These are phyloP conservation scores for Penicillium sp. DNA, from an alignment of 2,329 filamentous ascomycete genomes.

Conservation along the genomic window DNA sequence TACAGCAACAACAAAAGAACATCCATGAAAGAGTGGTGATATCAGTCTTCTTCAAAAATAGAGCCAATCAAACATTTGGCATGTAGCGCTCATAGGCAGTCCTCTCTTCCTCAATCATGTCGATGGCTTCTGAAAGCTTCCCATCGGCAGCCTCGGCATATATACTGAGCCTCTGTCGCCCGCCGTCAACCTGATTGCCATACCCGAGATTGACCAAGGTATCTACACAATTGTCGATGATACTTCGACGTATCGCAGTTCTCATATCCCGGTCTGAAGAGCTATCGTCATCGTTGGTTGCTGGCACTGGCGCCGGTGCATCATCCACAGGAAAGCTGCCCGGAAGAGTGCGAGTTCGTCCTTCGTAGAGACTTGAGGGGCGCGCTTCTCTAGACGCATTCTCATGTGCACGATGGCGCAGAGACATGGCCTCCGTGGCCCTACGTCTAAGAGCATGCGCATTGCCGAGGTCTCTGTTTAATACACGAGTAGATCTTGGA, in stretches of 20 bases:
- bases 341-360: conserved; percentile 15
- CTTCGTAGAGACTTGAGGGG: conserved; percentile 7
- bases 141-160: conserved; percentile 45
- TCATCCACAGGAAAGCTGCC: conserved; percentile 25
- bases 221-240: conserved; percentile 36
- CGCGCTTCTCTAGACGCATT: background rate
- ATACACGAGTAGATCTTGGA: conserved; percentile 21
- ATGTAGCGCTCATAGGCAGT: conserved; percentile 35
- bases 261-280: conserved; percentile 9
- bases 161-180: conserved; percentile 36
- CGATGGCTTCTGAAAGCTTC: conserved; percentile 43
- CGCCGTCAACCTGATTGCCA: conserved; percentile 31
- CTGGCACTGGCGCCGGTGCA: background rate
- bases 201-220: conserved; percentile 41
- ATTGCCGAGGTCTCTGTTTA: conserved; percentile 21
- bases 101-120: conserved; percentile 49
- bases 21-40: conserved; percentile 4
- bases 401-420: conserved; percentile 12
- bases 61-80: conserved; percentile 14
- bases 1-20: background rate
- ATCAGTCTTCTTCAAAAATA: background rate
- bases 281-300: background rate
- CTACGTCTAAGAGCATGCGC: conserved; percentile 23
- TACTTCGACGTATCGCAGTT: conserved; percentile 11
- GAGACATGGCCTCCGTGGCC: conserved; percentile 24